These are phyloP conservation scores for Pterulicium gracile DNA, from an alignment of 1,284 basidiomycete species.

Conservation along the genomic window DNA sequence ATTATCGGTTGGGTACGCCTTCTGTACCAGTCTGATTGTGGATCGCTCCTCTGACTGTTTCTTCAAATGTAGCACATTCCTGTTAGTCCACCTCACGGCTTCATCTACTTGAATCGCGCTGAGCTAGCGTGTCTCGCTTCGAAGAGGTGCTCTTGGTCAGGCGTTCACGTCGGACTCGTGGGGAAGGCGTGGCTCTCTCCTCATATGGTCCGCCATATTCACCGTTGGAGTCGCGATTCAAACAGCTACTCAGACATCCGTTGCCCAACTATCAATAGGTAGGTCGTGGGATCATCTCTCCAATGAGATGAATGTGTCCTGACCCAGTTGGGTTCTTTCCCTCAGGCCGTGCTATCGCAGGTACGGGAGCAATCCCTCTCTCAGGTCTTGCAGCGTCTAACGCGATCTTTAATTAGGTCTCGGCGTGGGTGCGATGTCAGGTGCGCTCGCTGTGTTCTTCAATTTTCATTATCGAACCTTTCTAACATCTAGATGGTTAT, in stretches of 20 bases:
- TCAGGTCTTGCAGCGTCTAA: too few species aligned
- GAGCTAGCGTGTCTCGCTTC: too few species aligned
- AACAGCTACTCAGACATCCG: slow-evolving; percentile 47
- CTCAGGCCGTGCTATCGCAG: not conserved
- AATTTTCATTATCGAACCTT: too few species aligned
- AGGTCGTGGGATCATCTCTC: too few species aligned
- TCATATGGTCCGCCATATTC: slow-evolving; percentile 70
- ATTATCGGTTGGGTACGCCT: slow-evolving; percentile 58
- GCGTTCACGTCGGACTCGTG: slow-evolving; percentile 69
- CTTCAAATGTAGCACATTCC: slow-evolving; percentile 41
- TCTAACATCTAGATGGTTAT: too few species aligned
- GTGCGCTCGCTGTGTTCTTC: slow-evolving; percentile 19
- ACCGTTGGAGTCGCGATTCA: slow-evolving; percentile 65
- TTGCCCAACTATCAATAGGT: slow-evolving; percentile 60
- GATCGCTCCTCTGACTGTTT: not conserved
- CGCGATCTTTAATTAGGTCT: too few species aligned
- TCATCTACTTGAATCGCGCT: too few species aligned
- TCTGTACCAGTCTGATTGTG: too few species aligned
- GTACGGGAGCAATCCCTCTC: not conserved
- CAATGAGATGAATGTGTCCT: too few species aligned
- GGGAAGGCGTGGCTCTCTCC: slow-evolving; percentile 61
- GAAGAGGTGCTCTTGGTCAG: slow-evolving; percentile 58
- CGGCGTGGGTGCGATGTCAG: slow-evolving; percentile 68
- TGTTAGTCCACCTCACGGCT: too few species aligned
- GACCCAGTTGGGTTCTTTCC: too few species aligned